Percentiles rank a stretch among this genome's conserved stretches.
phyloP scores from a whole-genome alignment of 2,329 filamentous ascomycete species.

The Phialophora verrucosa region DNA sequence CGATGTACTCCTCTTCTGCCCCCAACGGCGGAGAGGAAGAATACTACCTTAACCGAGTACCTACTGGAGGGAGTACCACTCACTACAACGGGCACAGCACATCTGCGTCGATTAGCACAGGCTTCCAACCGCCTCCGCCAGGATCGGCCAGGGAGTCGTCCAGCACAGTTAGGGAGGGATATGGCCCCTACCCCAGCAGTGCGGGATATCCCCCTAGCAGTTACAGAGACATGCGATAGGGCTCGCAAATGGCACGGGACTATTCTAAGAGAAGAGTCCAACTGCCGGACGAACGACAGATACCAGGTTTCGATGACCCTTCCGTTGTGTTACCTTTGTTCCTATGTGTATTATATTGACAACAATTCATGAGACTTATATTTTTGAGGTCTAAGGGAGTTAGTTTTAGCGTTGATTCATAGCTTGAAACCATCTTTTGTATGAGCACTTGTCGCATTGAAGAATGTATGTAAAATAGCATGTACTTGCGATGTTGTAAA shows the following conservation, averaged over 20 bases:
- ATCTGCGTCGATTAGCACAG: slow-evolving; percentile 30
- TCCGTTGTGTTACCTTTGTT: not conserved
- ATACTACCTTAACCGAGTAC: slow-evolving; percentile 32
- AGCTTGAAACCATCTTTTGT: not conserved
- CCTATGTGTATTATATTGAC: slow-evolving; percentile 15
- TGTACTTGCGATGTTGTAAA: not conserved
- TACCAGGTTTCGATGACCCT: not conserved
- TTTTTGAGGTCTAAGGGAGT: not conserved
- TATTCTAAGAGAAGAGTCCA: not conserved
- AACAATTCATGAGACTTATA: slow-evolving; percentile 7
- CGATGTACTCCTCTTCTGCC: slow-evolving; percentile 10
- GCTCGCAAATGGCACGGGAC: not conserved
- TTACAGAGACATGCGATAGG: slow-evolving; percentile 31
- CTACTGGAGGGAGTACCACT: slow-evolving; percentile 8
- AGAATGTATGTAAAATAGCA: not conserved
- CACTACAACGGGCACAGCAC: slow-evolving; percentile 21
- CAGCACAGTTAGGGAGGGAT: slow-evolving; percentile 22
- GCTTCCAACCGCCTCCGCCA: slow-evolving; percentile 28
- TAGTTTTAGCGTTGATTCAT: not conserved
- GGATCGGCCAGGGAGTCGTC: slow-evolving; percentile 16
- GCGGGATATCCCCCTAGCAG: slow-evolving; percentile 32
- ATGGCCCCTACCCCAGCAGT: slow-evolving; percentile 26
- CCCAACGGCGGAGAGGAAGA: slow-evolving; percentile 30
- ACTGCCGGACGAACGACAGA: not conserved
- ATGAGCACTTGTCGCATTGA: not conserved